Conservation (phyloP, 2,329 filamentous ascomycete genomes). For the Phaeosphaeriaceae sp. region DNA sequence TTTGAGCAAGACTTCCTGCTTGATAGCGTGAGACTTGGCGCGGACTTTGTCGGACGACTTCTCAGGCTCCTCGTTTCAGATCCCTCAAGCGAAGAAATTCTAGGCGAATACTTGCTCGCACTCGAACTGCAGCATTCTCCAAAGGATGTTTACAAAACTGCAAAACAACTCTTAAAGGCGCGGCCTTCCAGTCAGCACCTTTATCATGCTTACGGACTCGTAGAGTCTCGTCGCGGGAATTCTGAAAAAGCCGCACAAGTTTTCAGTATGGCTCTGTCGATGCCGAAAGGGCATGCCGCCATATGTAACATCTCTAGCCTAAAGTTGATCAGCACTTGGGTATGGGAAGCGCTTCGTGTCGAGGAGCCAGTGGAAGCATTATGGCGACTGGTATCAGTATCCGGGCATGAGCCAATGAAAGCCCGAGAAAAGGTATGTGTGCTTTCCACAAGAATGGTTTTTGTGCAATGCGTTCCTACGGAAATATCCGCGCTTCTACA, state of each 20-base stretch:
- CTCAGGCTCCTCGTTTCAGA: slow-evolving; percentile 64
- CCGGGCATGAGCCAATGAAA: slow-evolving; percentile 14
- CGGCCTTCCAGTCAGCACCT: slow-evolving; percentile 68
- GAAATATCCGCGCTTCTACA: too few species aligned
- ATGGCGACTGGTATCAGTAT: slow-evolving; percentile 42
- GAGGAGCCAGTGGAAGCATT: slow-evolving; percentile 44
- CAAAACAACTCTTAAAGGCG: slow-evolving; percentile 75
- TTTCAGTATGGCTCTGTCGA: slow-evolving; percentile 69
- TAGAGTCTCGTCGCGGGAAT: slow-evolving; percentile 68
- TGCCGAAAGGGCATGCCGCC: slow-evolving; percentile 47
- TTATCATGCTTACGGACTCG: slow-evolving; percentile 80
- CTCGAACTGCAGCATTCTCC: slow-evolving; percentile 66
- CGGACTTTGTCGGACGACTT: slow-evolving; percentile 36
- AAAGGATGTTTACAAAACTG: slow-evolving; percentile 66
- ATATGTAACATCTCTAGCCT: slow-evolving; percentile 51
- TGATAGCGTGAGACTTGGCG: slow-evolving; percentile 7
- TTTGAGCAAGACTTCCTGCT: slow-evolving; percentile 33
- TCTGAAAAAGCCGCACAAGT: slow-evolving; percentile 66
- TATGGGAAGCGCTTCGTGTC: slow-evolving; percentile 69
- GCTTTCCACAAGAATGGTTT: slow-evolving; percentile 7
- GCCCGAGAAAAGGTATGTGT: not conserved
- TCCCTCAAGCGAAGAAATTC: slow-evolving; percentile 44
- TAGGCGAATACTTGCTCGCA: slow-evolving; percentile 75
- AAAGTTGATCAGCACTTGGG: slow-evolving; percentile 63
- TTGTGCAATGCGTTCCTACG: too few species aligned